phyloP scores from a whole-genome alignment of 2,329 filamentous ascomycete species.

The Stagonosporopsis vannaccii region DNA sequence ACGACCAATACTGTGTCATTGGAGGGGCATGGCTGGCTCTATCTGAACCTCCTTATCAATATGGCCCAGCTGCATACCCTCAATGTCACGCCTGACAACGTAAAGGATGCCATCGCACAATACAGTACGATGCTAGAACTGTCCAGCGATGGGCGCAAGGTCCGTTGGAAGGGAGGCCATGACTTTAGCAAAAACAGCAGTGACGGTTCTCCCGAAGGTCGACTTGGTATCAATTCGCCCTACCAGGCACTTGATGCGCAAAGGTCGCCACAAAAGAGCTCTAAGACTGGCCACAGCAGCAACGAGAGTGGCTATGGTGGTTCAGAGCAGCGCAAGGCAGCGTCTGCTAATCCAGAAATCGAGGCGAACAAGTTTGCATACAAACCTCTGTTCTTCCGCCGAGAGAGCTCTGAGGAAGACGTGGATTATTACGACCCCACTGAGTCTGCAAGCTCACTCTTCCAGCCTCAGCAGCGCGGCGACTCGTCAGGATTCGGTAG shows the following conservation, averaged over 20 bases:
- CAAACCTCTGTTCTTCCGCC: constrained; percentile 58
- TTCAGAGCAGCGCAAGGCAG: constrained; percentile 29
- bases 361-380: constrained; percentile 52
- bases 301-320: constrained; percentile 29
- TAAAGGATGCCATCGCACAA: constrained; percentile 73
- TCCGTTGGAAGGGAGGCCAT: constrained; percentile 77
- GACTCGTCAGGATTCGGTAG: constrained; percentile 55
- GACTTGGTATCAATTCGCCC: constrained; percentile 56
- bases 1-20: constrained; percentile 60
- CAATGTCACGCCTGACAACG: constrained; percentile 80
- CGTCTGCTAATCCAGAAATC: constrained; percentile 29
- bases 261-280: constrained; percentile 37
- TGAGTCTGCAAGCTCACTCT: constrained; percentile 39
- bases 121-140: constrained; percentile 79
- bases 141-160: constrained; percentile 77
- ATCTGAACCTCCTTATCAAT: constrained; percentile 79
- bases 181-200: constrained; percentile 71
- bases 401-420: constrained; percentile 52
- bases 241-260: constrained; percentile 52
- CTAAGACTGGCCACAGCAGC: constrained; percentile 31
- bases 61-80: constrained; percentile 86
- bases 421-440: constrained; percentile 45
- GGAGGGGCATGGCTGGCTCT: constrained; percentile 80
- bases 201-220: constrained; percentile 58
- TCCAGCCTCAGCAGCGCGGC: constrained; percentile 36